These are phyloP conservation scores for Aspergillus sp. DNA, from an alignment of 2,329 filamentous ascomycete species.

Conservation along the genomic window DNA sequence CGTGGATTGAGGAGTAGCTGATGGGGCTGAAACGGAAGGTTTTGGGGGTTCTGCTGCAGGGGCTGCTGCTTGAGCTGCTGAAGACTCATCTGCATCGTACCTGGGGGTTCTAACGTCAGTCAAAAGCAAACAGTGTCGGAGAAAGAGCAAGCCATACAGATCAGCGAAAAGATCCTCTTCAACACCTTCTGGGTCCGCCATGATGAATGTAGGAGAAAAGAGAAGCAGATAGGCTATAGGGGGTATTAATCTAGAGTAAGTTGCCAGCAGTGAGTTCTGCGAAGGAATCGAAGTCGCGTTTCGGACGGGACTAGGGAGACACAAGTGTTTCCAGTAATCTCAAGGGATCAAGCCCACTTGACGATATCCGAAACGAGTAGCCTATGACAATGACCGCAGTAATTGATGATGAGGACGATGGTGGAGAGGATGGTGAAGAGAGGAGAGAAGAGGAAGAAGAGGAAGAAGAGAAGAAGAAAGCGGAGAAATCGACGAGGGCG, in stretches of 20 bases:
- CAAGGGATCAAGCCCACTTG: not conserved
- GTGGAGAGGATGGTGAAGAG: slow-evolving; percentile 1
- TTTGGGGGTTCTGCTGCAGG: slow-evolving; percentile 30
- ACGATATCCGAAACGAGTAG: not conserved
- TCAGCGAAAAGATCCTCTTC: slow-evolving; percentile 95
- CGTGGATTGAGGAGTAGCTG: slow-evolving; percentile 21
- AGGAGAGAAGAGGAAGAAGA: slow-evolving; percentile 6
- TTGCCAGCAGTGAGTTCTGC: not conserved
- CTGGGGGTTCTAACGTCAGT: slow-evolving; percentile 23
- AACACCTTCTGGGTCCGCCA: slow-evolving; percentile 73
- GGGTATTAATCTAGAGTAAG: no score
- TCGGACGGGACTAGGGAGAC: not conserved
- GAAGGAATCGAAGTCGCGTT: not conserved
- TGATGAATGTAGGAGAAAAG: slow-evolving; percentile 33
- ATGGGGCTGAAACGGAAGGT: slow-evolving; percentile 25
- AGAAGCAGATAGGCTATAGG: not conserved
- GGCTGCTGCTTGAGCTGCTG: slow-evolving; percentile 24
- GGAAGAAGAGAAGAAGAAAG: slow-evolving; percentile 12
- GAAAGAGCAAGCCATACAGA: slow-evolving; percentile 54
- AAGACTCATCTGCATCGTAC: slow-evolving; percentile 61
- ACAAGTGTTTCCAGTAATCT: not conserved
- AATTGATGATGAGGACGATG: not conserved
- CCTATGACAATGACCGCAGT: not conserved
- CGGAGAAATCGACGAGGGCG: slow-evolving; percentile 16
- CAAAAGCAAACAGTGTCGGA: not conserved